Evolutionary conservation across 2,329 filamentous ascomycete species (phyloP), one percentile per base, ranked within the genome.

Genomic region (Colletotrichum aenigma): DNA sequence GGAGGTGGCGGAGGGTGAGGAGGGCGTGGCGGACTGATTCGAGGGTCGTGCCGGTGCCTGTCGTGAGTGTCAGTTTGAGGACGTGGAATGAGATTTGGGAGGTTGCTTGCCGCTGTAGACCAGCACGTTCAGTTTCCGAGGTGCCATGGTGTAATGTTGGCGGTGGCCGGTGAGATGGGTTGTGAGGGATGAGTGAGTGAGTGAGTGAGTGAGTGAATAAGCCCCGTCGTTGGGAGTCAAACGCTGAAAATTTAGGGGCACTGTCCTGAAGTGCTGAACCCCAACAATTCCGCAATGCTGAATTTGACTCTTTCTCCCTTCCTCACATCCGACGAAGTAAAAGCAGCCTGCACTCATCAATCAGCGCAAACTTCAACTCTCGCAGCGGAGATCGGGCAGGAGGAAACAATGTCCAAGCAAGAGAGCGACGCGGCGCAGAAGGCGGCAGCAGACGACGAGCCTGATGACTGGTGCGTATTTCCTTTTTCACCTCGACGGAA

Each of bases 21-120:
- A 98, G 90, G 84, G 95, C 96, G 83, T 98, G 96, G 64, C 94
- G 93, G 76, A 98, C 95, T 18, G 96, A 98, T 82, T 97, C 95
- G 68, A 94, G 89, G 12, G 96, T 98, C 58, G 94, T 95, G 77
- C 97, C 97, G 82, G 93, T 91, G 80, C 96, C 96, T 95, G 81
- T 75, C 76, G 62, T 77, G 74, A 6, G 38, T 68, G 61, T 34
- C 30, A 75, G 60, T 52, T 21, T 52, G 28, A 75, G 80, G 82
- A 80, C 80, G 81, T 79, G 70, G 76, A 79, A 79, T 79, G 80
- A 43, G 60, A 79, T 68, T 81, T 80, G 21, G 2, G 43, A 4
- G 4, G 26, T 4, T 43, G 10, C 84, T 82, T 88, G 96, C 95
- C 96, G 79, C 95, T 94, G 82, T 98, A 98, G 68, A 99, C 95